Conservation (phyloP, 805 yeast species). For the Clavispora carvajalis region DNA sequence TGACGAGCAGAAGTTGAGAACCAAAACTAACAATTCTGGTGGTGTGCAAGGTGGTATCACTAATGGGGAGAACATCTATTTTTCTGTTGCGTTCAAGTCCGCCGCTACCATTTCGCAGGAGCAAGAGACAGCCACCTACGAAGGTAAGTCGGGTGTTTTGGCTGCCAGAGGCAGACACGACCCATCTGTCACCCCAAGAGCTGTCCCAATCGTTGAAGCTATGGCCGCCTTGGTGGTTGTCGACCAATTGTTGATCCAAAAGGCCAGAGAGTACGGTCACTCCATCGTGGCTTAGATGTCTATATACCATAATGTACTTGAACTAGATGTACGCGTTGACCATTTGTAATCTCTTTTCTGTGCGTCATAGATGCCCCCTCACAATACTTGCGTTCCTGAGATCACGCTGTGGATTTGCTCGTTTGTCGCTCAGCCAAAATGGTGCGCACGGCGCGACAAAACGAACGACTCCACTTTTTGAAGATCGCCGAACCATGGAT, state of each 20-base stretch:
- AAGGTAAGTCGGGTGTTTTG: constrained; percentile 79
- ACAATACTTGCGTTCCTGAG: too few species aligned
- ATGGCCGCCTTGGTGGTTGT: constrained; percentile 95
- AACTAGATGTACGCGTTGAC: too few species aligned
- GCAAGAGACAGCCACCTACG: constrained; percentile 83
- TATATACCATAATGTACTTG: not conserved
- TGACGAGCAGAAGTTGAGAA: constrained; percentile 61
- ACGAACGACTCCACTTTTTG: not conserved
- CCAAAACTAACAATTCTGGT: constrained; percentile 88
- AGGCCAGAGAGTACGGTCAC: constrained; percentile 55
- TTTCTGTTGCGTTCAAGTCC: constrained; percentile 94
- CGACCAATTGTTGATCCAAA: constrained; percentile 80
- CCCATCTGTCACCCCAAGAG: constrained; percentile 97
- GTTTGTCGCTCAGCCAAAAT: too few species aligned
- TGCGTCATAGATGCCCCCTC: too few species aligned
- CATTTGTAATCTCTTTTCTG: too few species aligned
- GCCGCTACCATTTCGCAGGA: constrained; percentile 96
- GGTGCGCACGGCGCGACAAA: not conserved
- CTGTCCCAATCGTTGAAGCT: constrained; percentile 96
- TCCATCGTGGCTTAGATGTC: constrained; percentile 3
- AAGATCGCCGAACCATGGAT: constrained; percentile 8
- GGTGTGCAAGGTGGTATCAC: constrained; percentile 98
- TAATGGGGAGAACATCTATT: constrained; percentile 92
- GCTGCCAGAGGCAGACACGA: constrained; percentile 98
- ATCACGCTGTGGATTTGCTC: too few species aligned